A percentile compares a stretch with the other conserved stretches of the same genome.
Conservation (phyloP, 164 flowering plant species). For the Dillenia turbinata region DNA sequence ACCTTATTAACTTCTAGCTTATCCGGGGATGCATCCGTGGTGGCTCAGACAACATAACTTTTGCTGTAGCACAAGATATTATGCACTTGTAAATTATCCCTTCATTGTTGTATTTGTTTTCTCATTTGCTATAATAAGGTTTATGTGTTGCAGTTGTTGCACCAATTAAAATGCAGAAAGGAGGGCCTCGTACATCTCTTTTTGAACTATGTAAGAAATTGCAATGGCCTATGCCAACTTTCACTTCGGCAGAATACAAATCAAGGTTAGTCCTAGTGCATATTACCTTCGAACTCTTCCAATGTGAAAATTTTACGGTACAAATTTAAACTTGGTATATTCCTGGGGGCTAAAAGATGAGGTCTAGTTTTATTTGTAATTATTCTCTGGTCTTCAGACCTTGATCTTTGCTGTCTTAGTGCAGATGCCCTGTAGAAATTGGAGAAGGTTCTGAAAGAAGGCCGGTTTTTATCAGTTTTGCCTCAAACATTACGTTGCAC, state of each 20-base stretch:
- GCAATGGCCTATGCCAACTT: constrained; percentile 83
- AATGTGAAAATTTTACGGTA: not conserved
- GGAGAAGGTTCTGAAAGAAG: constrained; percentile 42
- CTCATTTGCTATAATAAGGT: not conserved
- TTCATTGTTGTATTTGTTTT: constrained; percentile 1
- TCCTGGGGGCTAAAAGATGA: too few species aligned
- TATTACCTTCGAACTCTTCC: not conserved
- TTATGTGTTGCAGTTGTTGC: constrained; percentile 35
- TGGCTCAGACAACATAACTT: too few species aligned
- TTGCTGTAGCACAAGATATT: too few species aligned
- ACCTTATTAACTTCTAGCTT: too few species aligned
- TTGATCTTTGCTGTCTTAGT: not conserved
- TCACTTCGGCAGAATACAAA: constrained; percentile 40
- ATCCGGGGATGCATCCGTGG: too few species aligned
- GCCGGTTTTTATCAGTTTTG: constrained; percentile 40
- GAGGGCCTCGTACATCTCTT: constrained; percentile 72
- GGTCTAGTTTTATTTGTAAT: not conserved
- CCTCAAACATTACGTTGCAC: constrained; percentile 46
- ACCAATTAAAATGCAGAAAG: constrained; percentile 59
- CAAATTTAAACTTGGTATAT: too few species aligned
- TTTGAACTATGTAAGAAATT: constrained; percentile 54
- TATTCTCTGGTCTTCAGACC: not conserved
- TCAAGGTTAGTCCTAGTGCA: constrained; percentile 39
- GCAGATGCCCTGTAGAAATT: constrained; percentile 42
- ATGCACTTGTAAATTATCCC: not conserved